These are phyloP conservation scores for Puccinia hordei DNA, from an alignment of 1,284 basidiomycete genomes.

Conservation along the genomic window DNA sequence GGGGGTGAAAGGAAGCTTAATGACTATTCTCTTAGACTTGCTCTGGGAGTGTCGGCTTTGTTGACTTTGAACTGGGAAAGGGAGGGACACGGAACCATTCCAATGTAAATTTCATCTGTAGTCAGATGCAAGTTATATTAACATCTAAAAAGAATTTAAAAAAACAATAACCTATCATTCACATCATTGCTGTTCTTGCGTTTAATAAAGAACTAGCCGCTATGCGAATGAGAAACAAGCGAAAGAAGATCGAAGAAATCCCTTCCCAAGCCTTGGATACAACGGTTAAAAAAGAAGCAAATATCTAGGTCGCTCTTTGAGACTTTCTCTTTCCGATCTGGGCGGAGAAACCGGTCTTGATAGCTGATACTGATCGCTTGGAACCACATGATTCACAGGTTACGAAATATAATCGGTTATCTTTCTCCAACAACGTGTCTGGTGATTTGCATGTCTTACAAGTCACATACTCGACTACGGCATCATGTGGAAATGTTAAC, in stretches of 20 bases:
- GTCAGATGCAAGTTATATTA: background rate
- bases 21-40: too few species aligned
- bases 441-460: slow-evolving; percentile 99
- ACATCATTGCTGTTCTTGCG: background rate
- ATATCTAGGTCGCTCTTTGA: slow-evolving; percentile 40
- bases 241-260: slow-evolving; percentile 5
- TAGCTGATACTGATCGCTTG: slow-evolving; percentile 81
- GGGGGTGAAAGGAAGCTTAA: too few species aligned
- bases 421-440: slow-evolving; percentile 91
- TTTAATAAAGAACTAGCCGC: background rate
- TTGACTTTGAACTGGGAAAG: background rate
- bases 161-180: background rate
- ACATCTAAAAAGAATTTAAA: slow-evolving; percentile 7
- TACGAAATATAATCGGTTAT: slow-evolving; percentile 99
- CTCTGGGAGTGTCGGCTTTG: too few species aligned
- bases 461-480: slow-evolving; percentile 91
- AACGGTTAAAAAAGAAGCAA: background rate
- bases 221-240: background rate
- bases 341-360: slow-evolving; percentile 99
- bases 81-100: background rate
- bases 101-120: background rate
- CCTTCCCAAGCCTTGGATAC: background rate
- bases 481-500: background rate
- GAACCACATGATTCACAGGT: slow-evolving; percentile 87
- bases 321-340: slow-evolving; percentile 72